Conservation (phyloP, 1,284 basidiomycete genomes). For the Wolfiporia cocos region DNA sequence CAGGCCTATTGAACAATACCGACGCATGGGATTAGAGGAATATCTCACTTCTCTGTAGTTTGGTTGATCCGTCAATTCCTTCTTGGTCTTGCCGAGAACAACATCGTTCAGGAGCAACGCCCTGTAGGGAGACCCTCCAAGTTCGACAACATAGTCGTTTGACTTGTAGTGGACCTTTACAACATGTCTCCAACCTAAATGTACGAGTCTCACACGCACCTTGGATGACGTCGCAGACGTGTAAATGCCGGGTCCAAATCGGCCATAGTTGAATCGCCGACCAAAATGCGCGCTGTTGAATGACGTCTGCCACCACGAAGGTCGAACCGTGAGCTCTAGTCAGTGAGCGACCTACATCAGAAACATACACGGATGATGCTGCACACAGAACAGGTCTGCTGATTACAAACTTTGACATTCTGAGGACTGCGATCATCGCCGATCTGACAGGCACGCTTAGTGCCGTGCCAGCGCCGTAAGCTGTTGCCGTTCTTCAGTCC, state of each 20-base stretch:
- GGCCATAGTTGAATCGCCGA: conserved; percentile 7
- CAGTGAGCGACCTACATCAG: background rate
- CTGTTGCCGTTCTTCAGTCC: conserved; percentile 6
- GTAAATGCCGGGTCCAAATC: conserved; percentile 14
- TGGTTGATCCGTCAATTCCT: conserved; percentile 10
- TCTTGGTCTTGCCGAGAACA: conserved; percentile 17
- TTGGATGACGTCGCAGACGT: conserved; percentile 16
- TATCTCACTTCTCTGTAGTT: conserved; percentile 16
- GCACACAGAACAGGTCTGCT: conserved; percentile 10
- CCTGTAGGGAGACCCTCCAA: conserved; percentile 11
- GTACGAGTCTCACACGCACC: background rate
- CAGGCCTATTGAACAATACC: background rate
- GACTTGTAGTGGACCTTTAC: conserved; percentile 1
- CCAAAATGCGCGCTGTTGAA: conserved; percentile 7
- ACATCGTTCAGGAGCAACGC: conserved; percentile 21
- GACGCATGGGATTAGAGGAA: background rate
- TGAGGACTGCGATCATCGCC: conserved; percentile 8
- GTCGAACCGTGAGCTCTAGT: too few relatives aligned
- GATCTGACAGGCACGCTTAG: conserved; percentile 7
- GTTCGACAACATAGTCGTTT: conserved; percentile 16
- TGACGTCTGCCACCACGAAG: conserved; percentile 9
- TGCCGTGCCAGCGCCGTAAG: conserved; percentile 11
- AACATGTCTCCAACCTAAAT: background rate
- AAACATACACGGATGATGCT: conserved; percentile 9
- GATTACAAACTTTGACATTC: too few relatives aligned